Evolutionary conservation across 2,329 filamentous ascomycete genomes (phyloP), one percentile per base, ranked within the genome.

Genomic region (Fusarium sp.): DNA sequence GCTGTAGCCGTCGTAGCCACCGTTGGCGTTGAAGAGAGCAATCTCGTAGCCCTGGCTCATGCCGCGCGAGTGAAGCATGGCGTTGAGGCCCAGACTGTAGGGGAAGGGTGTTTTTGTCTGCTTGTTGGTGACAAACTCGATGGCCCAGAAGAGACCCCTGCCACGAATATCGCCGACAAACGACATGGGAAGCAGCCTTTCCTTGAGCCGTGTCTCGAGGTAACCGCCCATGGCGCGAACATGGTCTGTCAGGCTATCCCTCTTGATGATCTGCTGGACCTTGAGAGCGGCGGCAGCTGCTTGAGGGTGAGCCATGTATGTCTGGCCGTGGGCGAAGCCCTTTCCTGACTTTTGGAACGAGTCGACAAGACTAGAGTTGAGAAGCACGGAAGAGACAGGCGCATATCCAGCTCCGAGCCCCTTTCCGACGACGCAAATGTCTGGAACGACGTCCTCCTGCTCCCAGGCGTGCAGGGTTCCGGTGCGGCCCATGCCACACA

Each of bases 371-470:
- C 25, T 49, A 7, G 43, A 15, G 43, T 65, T 65, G 15, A 66
- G 6, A 4, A 66, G 15, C 2, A 62, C 60, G 1, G 57, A 55
- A 3, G 65, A 64, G 2, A 70, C 66, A 1, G 67, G 57, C 0
- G 61, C 67, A 6, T 70, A 70, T 2, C 67, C 67, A 9, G 60
- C 67, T 1, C 83, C 86, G 1, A 92, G 79, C 0, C 84, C 86
- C 72, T 91, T 92, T 0, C 84, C 89, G 9, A 90, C 75, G 0
- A 85, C 84, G 68, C 88, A 83, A 2, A 92, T 80, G 66, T 92
- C 88, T 0, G 88, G 88, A 9, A 70, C 63, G 0, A 80, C 64
- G 4, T n/a, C 78, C 77, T 88, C 82, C 42, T 87, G 81, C 67
- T 89, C 79, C 82, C 84, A 90, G 0, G 86, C 84, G 72, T 90